Base-by-base conservation (phyloP, 2,329 filamentous ascomycete species). In the Xylaria sp. region DNA sequence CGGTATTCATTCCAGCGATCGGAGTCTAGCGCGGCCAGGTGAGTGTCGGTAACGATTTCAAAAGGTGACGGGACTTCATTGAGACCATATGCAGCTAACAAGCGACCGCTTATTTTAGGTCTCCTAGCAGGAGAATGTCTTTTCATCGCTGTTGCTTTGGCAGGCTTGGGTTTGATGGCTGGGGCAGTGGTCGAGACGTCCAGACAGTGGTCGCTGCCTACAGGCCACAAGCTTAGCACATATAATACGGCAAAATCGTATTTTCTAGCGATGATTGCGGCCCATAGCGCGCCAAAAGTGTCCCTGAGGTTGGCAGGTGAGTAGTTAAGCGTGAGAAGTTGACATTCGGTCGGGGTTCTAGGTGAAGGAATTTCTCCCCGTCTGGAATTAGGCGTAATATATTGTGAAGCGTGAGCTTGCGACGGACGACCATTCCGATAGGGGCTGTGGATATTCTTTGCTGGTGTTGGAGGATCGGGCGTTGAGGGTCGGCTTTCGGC, bases 171-270 rank as follows among this genome's bases (percentile, higher is more conserved):
- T 34, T 55, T 36, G 41, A 30, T 64, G 68, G 13, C 50, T 34
- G 10, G 2, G 12, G 61, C 23, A 45, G 34, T 39, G 25, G n/a
- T 34, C n/a, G 67, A 73, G 67, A 41, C 69, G 67, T 60, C 70
- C 36, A 25, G 65, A 61, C n/a, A 36, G 52, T 32, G 67, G 60
- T 64, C 69, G 53, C 39, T 63, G 41, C 59, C 72, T 43, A 75
- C 80, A 3, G 87, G 86, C 86, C 87, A 88, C 15, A 89, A 78
- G 69, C 86, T 88, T 69, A 88, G 83, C 34, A 89, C 82, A 70
- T 89, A 89, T 13, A 89, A 81, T 28, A 89, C 79, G 70, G 88
- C 85, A 60, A 89, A 88, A 61, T 86, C 81, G 75, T 87, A 87
- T 61, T 83, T 83, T 4, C 80, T 81, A 5, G 87, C 87, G 45